Percentiles rank a stretch among this genome's conserved stretches.
Evolutionary conservation across 1,284 basidiomycete genomes (phyloP).

Genomic region (Trametes sp.): DNA sequence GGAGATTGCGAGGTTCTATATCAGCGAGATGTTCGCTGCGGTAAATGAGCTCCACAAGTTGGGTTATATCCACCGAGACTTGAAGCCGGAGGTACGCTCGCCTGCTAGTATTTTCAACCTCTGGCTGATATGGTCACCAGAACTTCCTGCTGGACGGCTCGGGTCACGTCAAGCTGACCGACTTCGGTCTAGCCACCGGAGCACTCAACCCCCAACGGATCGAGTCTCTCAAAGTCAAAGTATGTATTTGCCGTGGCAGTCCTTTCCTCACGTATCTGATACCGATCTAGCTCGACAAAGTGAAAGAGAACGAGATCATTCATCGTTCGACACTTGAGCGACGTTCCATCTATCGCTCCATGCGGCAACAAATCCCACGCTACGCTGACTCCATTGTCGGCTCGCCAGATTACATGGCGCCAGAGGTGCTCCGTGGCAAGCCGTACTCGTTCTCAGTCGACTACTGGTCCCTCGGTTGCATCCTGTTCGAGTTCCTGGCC

Average conservation of each 20-base stretch:
- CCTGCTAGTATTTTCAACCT: too few relatives aligned
- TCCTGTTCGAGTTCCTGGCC: slow-evolving; percentile 97
- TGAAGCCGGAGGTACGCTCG: slow-evolving; percentile 90
- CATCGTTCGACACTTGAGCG: slow-evolving; percentile 95
- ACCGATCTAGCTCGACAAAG: slow-evolving; percentile 85
- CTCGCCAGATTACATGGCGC: slow-evolving; percentile 96
- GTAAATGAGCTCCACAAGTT: slow-evolving; percentile 94
- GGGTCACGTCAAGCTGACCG: slow-evolving; percentile 98
- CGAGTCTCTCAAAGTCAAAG: slow-evolving; percentile 93
- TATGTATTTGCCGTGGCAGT: slow-evolving; percentile 42
- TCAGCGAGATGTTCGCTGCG: slow-evolving; percentile 93
- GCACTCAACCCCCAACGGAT: slow-evolving; percentile 96
- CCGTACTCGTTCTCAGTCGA: slow-evolving; percentile 97
- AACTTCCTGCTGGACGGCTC: slow-evolving; percentile 97
- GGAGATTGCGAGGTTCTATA: slow-evolving; percentile 94
- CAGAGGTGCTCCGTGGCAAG: slow-evolving; percentile 93
- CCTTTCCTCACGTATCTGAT: slow-evolving; percentile 6
- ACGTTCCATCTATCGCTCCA: slow-evolving; percentile 93
- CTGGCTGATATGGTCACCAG: slow-evolving; percentile 51
- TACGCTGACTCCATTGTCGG: slow-evolving; percentile 99
- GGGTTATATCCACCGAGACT: slow-evolving; percentile 96
- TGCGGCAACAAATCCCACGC: slow-evolving; percentile 90
- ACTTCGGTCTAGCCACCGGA: slow-evolving; percentile 98
- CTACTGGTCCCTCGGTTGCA: slow-evolving; percentile 99
- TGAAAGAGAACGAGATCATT: slow-evolving; percentile 92